Percentiles rank a stretch among this genome's conserved stretches.
phyloP scores from a whole-genome alignment of 1,139 yeast species.

The Geotrichum reessii region DNA sequence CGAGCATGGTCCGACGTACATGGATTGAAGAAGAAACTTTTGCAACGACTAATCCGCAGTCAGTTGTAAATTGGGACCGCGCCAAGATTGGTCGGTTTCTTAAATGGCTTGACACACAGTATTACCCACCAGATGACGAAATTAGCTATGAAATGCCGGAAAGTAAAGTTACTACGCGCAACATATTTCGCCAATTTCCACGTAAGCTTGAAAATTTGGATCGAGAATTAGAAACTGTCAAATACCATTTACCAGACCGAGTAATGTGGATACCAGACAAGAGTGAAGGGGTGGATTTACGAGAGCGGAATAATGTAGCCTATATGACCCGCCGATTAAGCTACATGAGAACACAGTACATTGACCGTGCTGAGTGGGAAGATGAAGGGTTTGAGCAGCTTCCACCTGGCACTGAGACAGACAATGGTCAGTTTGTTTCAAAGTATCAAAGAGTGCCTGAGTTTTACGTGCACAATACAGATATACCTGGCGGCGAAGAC shows the following conservation, averaged over 20 bases:
- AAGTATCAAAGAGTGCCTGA: not conserved
- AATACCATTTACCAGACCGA: too few relatives aligned
- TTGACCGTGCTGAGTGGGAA: not conserved
- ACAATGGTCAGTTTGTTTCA: conserved; percentile 1
- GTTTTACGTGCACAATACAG: not conserved
- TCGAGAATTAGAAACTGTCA: not conserved
- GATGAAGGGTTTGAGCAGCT: conserved; percentile 3
- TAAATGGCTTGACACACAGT: conserved; percentile 30
- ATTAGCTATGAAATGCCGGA: not conserved
- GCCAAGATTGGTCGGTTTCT: conserved; percentile 29
- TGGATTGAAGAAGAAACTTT: conserved; percentile 33
- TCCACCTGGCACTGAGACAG: not conserved
- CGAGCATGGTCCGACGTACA: conserved; percentile 30
- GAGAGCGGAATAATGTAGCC: not conserved
- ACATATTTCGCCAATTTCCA: not conserved
- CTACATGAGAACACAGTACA: not conserved
- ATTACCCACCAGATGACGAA: conserved; percentile 10
- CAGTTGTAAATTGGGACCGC: conserved; percentile 31
- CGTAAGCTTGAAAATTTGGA: not conserved
- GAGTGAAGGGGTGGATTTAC: not conserved
- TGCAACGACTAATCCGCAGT: conserved; percentile 28
- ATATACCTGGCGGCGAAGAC: not conserved
- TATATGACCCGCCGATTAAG: not conserved
- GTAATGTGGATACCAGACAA: not conserved
- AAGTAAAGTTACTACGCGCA: not conserved